Evolutionary conservation across 1,284 basidiomycete genomes (phyloP), one percentile per base, ranked within the genome.

Genomic region (Cutaneotrichosporon daszewskae): DNA sequence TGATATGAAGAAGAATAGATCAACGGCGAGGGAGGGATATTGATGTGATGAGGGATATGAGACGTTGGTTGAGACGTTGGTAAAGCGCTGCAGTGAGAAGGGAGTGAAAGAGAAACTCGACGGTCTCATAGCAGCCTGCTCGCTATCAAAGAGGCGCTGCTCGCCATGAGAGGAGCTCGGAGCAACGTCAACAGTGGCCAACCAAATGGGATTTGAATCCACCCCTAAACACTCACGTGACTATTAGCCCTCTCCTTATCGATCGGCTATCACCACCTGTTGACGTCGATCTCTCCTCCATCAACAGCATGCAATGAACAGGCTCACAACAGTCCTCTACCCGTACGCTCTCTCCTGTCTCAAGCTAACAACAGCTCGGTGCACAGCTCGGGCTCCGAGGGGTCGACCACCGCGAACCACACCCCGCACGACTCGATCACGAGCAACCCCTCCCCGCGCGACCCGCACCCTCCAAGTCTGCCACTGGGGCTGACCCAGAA

Each of bases 281-380:
- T 27, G 26, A 8, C 26, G 26, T 27, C 14, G 8, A 27, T 8
- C 26, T 27, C 26, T 8, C 8, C 26, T 27, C n/a, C n/a, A n/a
- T 27, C 26, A 9, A 27, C 14, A 27, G 26, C 26, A 9, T 14
- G 26, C 26, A 27, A 60, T 60, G 58, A 60, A 60, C 40, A 47
- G 58, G 14, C 41, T 60, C 18, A 51, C 58, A 8, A 55, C 45
- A 7, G 58, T 50, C 18, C 47, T 60, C 29, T 50, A 54, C 46
- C 55, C 58, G 55, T 58, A 32, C 45, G 53, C n/a, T 44, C 12
- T 3, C n/a, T 17, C 10, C 22, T 10, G 18, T 20, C 34, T 25
- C 14, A n/a, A 6, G 18, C 17, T 27, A 5, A 13, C 26, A 6
- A 22, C 36, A 45, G 40, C 32, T 37, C 37, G 23, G 18, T 29